These are phyloP conservation scores for Aspergillus japonicus DNA, from an alignment of 2,329 filamentous ascomycete genomes.

Conservation along the genomic window DNA sequence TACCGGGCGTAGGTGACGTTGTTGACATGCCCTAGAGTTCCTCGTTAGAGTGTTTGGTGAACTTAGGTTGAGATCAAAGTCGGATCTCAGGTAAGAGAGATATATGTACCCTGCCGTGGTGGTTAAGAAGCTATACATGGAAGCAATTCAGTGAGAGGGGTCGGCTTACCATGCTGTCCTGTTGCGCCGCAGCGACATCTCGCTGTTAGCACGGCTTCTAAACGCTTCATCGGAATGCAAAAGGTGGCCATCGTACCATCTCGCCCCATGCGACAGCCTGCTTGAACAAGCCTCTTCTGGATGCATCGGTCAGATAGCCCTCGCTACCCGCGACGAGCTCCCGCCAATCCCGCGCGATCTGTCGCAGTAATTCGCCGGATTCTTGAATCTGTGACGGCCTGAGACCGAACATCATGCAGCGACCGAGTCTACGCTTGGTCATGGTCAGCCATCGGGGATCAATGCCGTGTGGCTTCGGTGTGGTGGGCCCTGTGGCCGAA, in stretches of 20 bases:
- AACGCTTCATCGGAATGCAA: background rate
- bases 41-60: constrained; percentile 1
- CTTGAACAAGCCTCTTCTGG: constrained; percentile 61
- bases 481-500: constrained; percentile 5
- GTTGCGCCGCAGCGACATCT: constrained; percentile 10
- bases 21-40: constrained; percentile 70
- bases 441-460: constrained; percentile 68
- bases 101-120: constrained; percentile 24
- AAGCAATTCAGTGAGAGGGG: background rate
- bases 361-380: constrained; percentile 59
- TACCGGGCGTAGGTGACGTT: constrained; percentile 82
- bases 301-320: constrained; percentile 67
- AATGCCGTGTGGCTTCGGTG: constrained; percentile 31
- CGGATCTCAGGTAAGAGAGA: background rate
- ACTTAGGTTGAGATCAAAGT: background rate
- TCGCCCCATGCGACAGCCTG: constrained; percentile 80
- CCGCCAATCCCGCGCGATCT: constrained; percentile 67
- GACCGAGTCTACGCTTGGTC: constrained; percentile 65
- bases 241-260: constrained; percentile 56
- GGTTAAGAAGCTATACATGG: constrained; percentile 4
- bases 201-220: constrained; percentile 20
- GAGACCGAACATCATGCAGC: constrained; percentile 73
- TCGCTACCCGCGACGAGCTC: constrained; percentile 70
- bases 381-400: constrained; percentile 56
- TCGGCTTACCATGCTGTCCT: constrained; percentile 49